Base-by-base conservation (phyloP, 495 filamentous ascomycete genomes). In the Cudoniella acicularis region DNA sequence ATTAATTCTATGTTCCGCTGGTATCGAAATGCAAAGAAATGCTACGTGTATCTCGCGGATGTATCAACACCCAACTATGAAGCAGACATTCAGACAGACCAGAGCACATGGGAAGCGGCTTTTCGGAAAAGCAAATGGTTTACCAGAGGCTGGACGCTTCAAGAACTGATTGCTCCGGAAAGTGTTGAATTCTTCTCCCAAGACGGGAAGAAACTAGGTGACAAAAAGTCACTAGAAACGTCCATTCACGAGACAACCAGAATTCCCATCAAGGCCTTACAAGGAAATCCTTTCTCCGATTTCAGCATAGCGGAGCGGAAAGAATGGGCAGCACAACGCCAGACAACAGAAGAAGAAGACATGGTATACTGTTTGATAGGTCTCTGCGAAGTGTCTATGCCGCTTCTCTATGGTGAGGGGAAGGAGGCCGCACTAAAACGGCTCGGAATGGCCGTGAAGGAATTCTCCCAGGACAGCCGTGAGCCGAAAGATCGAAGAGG, bases 321-420 rank as follows among this genome's bases (percentile, higher is more conserved):
- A 61, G 21, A 18, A 10, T 65, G 59, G 59, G 63, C 63, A 22
- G 55, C 59, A 16, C 27, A 43, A 10, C 53, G 63, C 17, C 16
- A 53, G 51, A 65, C 63, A 22, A 60, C 25, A 25, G 41, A 60
- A 11, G 48, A 30, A 11, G 49, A 52, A 52, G 49, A 52, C 26
- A 4, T 26, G 11, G 49, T 52, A 9, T 52, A 52, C 23, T 52
- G 49, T 52, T 18, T 52, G 10, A 41, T 75, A 40, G 73, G 73
- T 17, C 57, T 75, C 0, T 73, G 74, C 48, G 64, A 60, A 22
- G 51, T 75, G 43, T 60, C 67, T 51, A 64, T 75, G 60, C 58
- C 67, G n/a, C 60, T 68, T 1, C 21, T 74, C 4, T 52, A 52
- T 52, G 49, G 49, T 53, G 61, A 51, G 63, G 49, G 49, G 23